Percentiles rank a stretch among this genome's conserved stretches.
Evolutionary conservation across 139 green algal genomes (phyloP).

Genomic region (Micromonas commoda): DNA sequence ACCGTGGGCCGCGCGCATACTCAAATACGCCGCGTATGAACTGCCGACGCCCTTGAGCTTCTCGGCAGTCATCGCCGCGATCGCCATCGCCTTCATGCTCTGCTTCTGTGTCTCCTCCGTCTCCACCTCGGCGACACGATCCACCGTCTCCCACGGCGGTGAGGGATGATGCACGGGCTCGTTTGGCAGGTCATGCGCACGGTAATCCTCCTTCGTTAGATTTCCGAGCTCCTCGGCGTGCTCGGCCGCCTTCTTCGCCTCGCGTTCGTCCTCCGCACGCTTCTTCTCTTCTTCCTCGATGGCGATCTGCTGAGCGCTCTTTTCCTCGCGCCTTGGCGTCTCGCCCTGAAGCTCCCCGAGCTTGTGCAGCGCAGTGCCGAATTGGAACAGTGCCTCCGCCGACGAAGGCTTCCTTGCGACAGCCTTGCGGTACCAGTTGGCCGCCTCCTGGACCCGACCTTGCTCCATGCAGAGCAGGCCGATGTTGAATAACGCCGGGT

Average conservation of each 20-base stretch:
- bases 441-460: constrained; percentile 3
- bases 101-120: not conserved
- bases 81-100: not conserved
- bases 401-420: not conserved
- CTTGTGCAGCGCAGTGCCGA: not conserved
- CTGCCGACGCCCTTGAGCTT: not conserved
- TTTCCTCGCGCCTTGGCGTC: not conserved
- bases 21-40: not conserved
- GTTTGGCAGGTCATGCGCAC: too few relatives aligned
- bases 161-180: too few relatives aligned
- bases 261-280: not conserved
- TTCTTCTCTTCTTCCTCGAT: not conserved
- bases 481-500: constrained; percentile 20
- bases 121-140: not conserved
- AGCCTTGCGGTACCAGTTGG: constrained; percentile 2
- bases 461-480: not conserved
- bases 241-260: not conserved
- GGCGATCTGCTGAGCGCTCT: not conserved
- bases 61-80: not conserved
- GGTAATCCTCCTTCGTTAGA: too few relatives aligned
- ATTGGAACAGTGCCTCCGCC: not conserved
- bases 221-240: not conserved
- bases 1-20: not conserved
- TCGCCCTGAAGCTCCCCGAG: constrained; percentile 5
- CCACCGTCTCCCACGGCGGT: constrained; percentile 10